These are phyloP conservation scores for Oryza meyeriana DNA, from an alignment of 176 grass and related monocot genomes.

Conservation along the genomic window DNA sequence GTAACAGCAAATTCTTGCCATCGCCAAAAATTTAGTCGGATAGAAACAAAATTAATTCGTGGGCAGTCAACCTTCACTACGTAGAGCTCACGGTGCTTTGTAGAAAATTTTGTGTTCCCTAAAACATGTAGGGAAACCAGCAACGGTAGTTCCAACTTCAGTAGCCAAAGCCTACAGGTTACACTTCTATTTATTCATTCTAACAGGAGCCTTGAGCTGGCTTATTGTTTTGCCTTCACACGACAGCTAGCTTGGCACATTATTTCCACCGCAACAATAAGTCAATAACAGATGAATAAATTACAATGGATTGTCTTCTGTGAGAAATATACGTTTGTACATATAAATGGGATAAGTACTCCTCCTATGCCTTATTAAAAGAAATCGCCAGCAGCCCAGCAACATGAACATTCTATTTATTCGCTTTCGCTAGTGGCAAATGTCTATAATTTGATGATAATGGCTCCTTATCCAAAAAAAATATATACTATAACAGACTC, in stretches of 20 bases:
- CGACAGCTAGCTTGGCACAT: too few relatives aligned
- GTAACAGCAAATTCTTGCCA: too few relatives aligned
- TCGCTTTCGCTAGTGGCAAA: constrained; percentile 20
- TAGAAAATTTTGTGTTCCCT: too few relatives aligned
- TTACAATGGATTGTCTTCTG: background rate
- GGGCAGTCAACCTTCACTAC: too few relatives aligned
- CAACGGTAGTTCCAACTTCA: too few relatives aligned
- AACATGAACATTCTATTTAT: constrained; percentile 18
- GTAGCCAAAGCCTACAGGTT: background rate
- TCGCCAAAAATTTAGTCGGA: too few relatives aligned
- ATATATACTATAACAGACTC: background rate
- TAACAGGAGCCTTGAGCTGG: background rate
- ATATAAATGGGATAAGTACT: background rate
- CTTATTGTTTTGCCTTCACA: too few relatives aligned
- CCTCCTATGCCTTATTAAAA: constrained; percentile 19
- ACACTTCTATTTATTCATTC: background rate
- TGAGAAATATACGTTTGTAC: background rate
- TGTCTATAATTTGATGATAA: background rate
- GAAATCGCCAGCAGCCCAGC: background rate
- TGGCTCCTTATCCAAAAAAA: background rate
- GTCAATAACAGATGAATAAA: background rate
- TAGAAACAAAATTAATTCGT: too few relatives aligned
- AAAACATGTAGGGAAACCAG: too few relatives aligned
- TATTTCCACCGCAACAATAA: background rate
- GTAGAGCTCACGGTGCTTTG: too few relatives aligned